A percentile compares a stretch with the other conserved stretches of the same genome.
These are phyloP conservation scores for Myxozyma sirexii DNA, from an alignment of 805 yeast genomes.

Conservation along the genomic window DNA sequence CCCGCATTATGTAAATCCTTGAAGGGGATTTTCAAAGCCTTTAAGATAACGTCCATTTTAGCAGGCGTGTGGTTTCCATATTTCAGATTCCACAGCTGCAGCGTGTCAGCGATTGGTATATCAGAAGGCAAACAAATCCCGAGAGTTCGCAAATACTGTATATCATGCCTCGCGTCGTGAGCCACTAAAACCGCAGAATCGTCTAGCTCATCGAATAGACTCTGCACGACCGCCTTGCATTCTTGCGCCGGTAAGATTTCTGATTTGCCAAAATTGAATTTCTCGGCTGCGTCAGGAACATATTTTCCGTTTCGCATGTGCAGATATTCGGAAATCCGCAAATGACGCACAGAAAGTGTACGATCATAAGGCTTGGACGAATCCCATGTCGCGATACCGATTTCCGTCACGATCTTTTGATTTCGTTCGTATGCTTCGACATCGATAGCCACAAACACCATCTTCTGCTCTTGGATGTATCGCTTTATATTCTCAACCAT, in stretches of 20 bases:
- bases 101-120: conserved; percentile 2
- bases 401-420: conserved; percentile 11
- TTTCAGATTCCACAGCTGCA: conserved; percentile 10
- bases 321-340: conserved; percentile 3
- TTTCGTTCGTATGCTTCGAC: conserved; percentile 20
- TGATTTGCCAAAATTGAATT: conserved; percentile 23
- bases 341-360: conserved; percentile 3
- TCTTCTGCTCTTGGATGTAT: not conserved
- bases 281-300: conserved; percentile 21
- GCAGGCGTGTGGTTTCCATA: conserved; percentile 9
- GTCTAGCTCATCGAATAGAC: conserved; percentile 1
- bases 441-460: conserved; percentile 22
- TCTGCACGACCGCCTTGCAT: not conserved
- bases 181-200: conserved; percentile 19
- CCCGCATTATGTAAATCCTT: conserved; percentile 33
- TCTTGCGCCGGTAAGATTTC: conserved; percentile 2
- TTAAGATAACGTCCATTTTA: not conserved
- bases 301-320: conserved; percentile 15
- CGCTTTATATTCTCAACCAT: not conserved
- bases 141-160: conserved; percentile 5
- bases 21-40: not conserved
- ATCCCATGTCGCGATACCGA: conserved; percentile 13
- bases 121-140: conserved; percentile 7
- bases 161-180: conserved; percentile 21
- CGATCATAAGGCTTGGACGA: not conserved